Percentiles rank a stretch among this genome's conserved stretches.
phyloP scores from a whole-genome alignment of 1,284 basidiomycete genomes.

The Fomitiporia mediterranea region DNA sequence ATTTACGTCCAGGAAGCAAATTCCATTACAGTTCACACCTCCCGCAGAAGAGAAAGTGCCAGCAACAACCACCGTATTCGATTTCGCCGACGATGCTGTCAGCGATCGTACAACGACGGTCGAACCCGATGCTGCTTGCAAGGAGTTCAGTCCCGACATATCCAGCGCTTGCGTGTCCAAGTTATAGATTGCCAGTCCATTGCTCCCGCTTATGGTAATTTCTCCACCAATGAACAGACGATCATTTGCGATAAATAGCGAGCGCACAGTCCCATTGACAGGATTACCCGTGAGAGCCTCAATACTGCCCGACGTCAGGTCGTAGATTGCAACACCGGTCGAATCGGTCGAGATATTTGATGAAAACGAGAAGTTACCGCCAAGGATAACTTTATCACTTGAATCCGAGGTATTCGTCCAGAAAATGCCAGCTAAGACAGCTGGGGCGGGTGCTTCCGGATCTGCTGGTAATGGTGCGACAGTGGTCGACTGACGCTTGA shows the following conservation, averaged over 20 bases:
- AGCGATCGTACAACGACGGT: constrained; percentile 73
- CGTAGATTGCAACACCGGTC: constrained; percentile 72
- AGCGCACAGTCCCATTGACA: constrained; percentile 67
- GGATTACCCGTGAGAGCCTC: constrained; percentile 56
- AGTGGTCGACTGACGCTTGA: constrained; percentile 46
- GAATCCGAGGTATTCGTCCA: constrained; percentile 79
- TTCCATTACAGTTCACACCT: constrained; percentile 66
- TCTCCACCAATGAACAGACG: constrained; percentile 79
- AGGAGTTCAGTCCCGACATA: constrained; percentile 47
- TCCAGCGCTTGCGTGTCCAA: constrained; percentile 60
- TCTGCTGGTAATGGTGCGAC: constrained; percentile 49
- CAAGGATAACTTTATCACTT: constrained; percentile 71
- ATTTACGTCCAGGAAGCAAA: constrained; percentile 74
- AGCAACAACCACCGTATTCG: constrained; percentile 72
- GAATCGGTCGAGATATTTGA: constrained; percentile 39
- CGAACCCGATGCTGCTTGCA: constrained; percentile 51
- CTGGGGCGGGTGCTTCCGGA: constrained; percentile 61
- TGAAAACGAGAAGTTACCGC: constrained; percentile 82
- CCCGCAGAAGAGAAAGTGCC: constrained; percentile 85
- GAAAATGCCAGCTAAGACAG: constrained; percentile 83
- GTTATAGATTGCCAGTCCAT: constrained; percentile 75
- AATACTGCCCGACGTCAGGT: constrained; percentile 47
- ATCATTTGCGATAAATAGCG: constrained; percentile 62
- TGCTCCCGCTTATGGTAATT: constrained; percentile 55
- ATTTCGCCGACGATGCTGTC: constrained; percentile 55